Evolutionary conservation across 1,284 basidiomycete species (phyloP), one percentile per base, ranked within the genome.

Genomic region (Anthracocystis panici-leucophaei): DNA sequence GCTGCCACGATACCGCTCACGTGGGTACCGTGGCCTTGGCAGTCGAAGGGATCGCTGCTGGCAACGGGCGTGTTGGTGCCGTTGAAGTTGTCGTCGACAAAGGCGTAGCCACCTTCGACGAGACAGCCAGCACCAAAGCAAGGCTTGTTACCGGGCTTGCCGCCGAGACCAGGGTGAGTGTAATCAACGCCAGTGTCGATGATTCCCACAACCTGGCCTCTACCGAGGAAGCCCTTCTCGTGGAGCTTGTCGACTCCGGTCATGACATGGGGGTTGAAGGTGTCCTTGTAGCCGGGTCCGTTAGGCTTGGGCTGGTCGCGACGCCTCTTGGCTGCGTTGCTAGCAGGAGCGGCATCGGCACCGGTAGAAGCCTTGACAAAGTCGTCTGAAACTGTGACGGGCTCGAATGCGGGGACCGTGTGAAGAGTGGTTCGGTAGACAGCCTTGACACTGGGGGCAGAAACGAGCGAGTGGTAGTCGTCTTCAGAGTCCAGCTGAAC

Each of bases 1-100:
- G 89, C 89, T 18, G 88, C 90, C 54, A 92, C 89, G 75, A 91
- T 90, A 55, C 91, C 90, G 51, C 88, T 88, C 33, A 91, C 89
- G 79, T 91, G 89, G 1, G 91, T 90, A 16, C 90, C 79, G 64
- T 80, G 79, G 21, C 75, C 74, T 35, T 79, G 82, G 57, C 85
- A 88, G 46, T 84, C 77, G 56, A 85, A 83, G 35, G 86, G 87
- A 59, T 87, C 85, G n/a, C 62, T 58, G 61, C 85, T 85, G 5
- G 86, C 84, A 9, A 82, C 75, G 29, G 86, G 85, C 16, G 65
- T 68, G 55, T 72, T 70, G 59, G 62, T 69, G 12, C 86, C 86
- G 59, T 84, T 77, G 58, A 84, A 87, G 23, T 75, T 58, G 72
- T 87, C 86, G 21, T 86, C 78, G 38, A 80, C 78, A 20, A 80